Conservation (phyloP, 768 basidiomycete genomes). For the Rhodotorula diobovata region DNA sequence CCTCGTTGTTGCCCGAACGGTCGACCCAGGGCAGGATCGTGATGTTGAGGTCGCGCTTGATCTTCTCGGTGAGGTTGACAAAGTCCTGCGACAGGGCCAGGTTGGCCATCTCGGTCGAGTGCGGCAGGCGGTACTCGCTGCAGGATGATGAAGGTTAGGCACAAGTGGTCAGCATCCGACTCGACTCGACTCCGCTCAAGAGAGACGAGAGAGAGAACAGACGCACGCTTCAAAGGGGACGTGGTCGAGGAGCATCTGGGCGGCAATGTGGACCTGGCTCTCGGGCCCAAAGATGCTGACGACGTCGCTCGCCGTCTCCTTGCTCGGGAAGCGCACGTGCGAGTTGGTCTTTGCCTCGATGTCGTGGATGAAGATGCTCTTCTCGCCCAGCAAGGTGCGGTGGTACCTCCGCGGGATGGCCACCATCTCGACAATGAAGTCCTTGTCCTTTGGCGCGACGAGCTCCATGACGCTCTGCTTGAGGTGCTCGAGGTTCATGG, state of each 20-base stretch:
- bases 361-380: conserved; percentile 92
- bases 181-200: too few species aligned
- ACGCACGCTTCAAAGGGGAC: conserved; percentile 60
- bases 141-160: background rate
- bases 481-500: conserved; percentile 85
- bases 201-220: background rate
- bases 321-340: conserved; percentile 79
- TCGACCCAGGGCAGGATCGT: conserved; percentile 79
- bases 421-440: conserved; percentile 88
- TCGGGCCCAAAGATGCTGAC: conserved; percentile 97
- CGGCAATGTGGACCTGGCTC: conserved; percentile 92
- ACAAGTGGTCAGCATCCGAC: background rate
- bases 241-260: conserved; percentile 91
- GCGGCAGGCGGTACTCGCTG: conserved; percentile 57
- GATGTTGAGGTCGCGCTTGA: conserved; percentile 91
- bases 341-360: conserved; percentile 96
- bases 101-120: conserved; percentile 69
- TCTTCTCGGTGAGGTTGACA: conserved; percentile 72
- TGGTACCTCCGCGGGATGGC: conserved; percentile 93
- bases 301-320: conserved; percentile 87
- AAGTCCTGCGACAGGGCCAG: conserved; percentile 78
- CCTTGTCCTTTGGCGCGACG: conserved; percentile 96
- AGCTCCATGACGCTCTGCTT: conserved; percentile 97
- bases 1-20: conserved; percentile 51
- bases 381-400: conserved; percentile 88